These are phyloP conservation scores for Candida wancherniae DNA, from an alignment of 805 yeast genomes.

Conservation along the genomic window DNA sequence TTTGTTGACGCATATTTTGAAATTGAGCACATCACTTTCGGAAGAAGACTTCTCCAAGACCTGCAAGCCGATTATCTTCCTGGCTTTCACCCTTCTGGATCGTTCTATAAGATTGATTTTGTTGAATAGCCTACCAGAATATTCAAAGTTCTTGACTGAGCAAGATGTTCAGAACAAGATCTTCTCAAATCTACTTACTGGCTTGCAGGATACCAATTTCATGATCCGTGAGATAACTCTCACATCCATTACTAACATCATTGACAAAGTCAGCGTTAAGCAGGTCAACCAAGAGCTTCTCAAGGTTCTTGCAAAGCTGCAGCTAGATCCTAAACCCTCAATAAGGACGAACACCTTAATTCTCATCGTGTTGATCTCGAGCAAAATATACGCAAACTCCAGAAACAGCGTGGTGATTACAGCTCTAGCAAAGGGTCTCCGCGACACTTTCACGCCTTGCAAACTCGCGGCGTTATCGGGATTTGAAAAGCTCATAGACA, in stretches of 20 bases:
- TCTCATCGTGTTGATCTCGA: constrained; percentile 62
- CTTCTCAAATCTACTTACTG: constrained; percentile 65
- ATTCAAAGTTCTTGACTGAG: constrained; percentile 46
- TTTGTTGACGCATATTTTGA: constrained; percentile 40
- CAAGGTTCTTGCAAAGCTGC: constrained; percentile 75
- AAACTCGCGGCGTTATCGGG: constrained; percentile 75
- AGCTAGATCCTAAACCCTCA: constrained; percentile 69
- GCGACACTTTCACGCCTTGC: constrained; percentile 73
- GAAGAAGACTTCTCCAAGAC: constrained; percentile 33
- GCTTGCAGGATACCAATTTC: constrained; percentile 80
- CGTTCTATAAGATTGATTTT: constrained; percentile 73
- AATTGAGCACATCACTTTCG: constrained; percentile 26
- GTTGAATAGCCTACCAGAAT: constrained; percentile 56
- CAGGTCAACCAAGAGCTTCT: constrained; percentile 84
- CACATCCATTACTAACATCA: constrained; percentile 56
- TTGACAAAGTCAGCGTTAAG: constrained; percentile 64
- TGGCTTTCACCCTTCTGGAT: constrained; percentile 62
- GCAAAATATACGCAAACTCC: constrained; percentile 47
- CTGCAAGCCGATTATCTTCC: constrained; percentile 60
- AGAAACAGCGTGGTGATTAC: constrained; percentile 77
- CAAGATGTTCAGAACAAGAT: constrained; percentile 65
- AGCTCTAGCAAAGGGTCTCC: constrained; percentile 78
- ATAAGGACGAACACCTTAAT: constrained; percentile 75
- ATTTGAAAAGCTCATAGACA: constrained; percentile 56
- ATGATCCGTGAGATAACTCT: constrained; percentile 79